Conservation (phyloP, 1,139 yeast genomes). For the Candida tetrigidarum region DNA sequence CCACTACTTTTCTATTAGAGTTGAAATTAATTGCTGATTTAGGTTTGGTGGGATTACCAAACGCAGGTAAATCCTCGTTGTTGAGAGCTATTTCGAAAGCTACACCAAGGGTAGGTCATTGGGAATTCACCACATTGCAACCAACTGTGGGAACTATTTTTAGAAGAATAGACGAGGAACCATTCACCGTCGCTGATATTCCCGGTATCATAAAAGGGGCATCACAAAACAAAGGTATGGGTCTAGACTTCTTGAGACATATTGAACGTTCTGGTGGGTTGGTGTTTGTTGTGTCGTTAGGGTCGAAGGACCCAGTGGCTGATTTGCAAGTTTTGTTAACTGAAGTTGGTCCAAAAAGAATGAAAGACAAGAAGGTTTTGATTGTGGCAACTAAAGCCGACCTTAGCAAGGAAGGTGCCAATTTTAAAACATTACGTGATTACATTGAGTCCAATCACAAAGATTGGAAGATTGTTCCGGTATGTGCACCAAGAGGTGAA, state of each 20-base stretch:
- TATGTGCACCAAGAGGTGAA: constrained; percentile 76
- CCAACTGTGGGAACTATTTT: constrained; percentile 91
- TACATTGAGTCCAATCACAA: constrained; percentile 39
- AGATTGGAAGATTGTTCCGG: constrained; percentile 78
- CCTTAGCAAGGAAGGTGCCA: constrained; percentile 52
- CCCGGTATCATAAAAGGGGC: constrained; percentile 97
- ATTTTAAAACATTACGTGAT: constrained; percentile 44
- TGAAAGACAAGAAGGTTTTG: constrained; percentile 62
- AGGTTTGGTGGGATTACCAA: constrained; percentile 93
- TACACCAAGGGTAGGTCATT: constrained; percentile 89
- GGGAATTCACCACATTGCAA: constrained; percentile 94
- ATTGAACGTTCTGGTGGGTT: constrained; percentile 90
- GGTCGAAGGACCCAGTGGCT: constrained; percentile 59
- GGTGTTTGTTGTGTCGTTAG: constrained; percentile 84
- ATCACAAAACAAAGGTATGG: constrained; percentile 84
- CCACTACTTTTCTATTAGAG: constrained; percentile 74
- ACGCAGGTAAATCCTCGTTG: constrained; percentile 94
- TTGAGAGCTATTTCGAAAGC: constrained; percentile 90
- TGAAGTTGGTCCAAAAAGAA: constrained; percentile 71
- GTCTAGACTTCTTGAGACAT: constrained; percentile 88
- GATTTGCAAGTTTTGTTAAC: constrained; percentile 64
- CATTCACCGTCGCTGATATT: constrained; percentile 95
- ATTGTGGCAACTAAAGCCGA: constrained; percentile 95
- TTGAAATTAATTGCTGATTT: constrained; percentile 87
- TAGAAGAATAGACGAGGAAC: constrained; percentile 64